These are phyloP conservation scores for Boeremia exigua DNA, from an alignment of 2,329 filamentous ascomycete genomes.

Conservation along the genomic window DNA sequence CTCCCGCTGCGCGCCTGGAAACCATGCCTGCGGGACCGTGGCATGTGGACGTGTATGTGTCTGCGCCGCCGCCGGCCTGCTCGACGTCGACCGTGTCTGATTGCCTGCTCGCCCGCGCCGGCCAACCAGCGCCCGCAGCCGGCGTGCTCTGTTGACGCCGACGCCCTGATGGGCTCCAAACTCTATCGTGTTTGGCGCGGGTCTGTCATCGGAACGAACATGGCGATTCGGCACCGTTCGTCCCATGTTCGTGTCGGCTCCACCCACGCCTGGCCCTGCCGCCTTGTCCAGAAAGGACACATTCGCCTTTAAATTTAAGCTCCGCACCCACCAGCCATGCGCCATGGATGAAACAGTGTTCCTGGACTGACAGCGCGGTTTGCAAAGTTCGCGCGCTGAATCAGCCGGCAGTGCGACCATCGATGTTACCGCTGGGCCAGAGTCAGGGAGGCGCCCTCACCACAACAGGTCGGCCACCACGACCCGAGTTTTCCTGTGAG, in stretches of 20 bases:
- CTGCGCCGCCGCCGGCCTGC: background rate
- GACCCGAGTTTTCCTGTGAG: background rate
- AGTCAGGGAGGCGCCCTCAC: background rate
- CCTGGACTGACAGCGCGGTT: constrained; percentile 9
- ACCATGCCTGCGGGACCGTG: constrained; percentile 1
- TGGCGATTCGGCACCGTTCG: constrained; percentile 31
- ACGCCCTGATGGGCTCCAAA: constrained; percentile 7
- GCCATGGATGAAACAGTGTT: constrained; percentile 9
- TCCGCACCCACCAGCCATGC: constrained; percentile 9
- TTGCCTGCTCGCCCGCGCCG: background rate
- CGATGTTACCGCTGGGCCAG: background rate
- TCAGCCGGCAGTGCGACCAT: background rate
- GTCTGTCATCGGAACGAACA: constrained; percentile 27
- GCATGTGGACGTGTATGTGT: too few relatives aligned
- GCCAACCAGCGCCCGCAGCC: background rate
- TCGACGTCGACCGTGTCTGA: background rate
- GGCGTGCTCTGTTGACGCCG: constrained; percentile 4
- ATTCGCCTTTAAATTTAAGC: constrained; percentile 24
- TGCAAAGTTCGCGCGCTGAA: constrained; percentile 2
- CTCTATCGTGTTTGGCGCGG: constrained; percentile 17
- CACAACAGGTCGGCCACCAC: background rate
- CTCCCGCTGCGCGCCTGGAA: constrained; percentile 11
- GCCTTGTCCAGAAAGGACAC: constrained; percentile 25
- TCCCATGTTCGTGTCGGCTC: constrained; percentile 31
- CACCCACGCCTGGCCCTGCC: constrained; percentile 23